A percentile compares a stretch with the other conserved stretches of the same genome.
These are phyloP conservation scores for Amoebophrya sp. DNA, from an alignment of 169 alveolate species.

Conservation along the genomic window DNA sequence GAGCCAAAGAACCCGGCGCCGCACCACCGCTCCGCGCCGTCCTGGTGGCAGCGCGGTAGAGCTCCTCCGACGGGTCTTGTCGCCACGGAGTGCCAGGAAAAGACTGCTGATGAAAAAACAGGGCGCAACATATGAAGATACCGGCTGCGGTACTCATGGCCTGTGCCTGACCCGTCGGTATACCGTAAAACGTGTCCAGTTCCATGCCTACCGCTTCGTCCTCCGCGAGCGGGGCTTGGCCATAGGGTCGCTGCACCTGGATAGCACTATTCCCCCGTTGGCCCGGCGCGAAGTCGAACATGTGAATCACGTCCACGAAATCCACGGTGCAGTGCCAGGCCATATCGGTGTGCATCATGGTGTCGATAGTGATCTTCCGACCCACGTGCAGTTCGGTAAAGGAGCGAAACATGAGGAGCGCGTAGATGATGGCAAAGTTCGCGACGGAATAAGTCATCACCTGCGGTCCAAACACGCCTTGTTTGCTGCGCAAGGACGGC, in stretches of 20 bases:
- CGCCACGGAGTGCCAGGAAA: neutral
- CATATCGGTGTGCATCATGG: slow-evolving; percentile 5
- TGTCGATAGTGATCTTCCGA: neutral
- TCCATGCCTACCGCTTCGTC: too few relatives aligned
- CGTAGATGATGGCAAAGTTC: neutral
- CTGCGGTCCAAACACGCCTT: neutral
- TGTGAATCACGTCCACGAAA: neutral
- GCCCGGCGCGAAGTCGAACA: neutral
- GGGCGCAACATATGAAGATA: neutral
- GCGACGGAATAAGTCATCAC: neutral
- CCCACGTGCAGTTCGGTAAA: neutral
- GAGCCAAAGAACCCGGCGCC: too few relatives aligned
- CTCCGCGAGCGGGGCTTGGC: too few relatives aligned
- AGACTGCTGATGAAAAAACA: neutral
- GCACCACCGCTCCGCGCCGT: neutral
- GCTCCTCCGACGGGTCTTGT: neutral
- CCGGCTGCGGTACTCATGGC: neutral
- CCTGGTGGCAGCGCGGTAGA: neutral
- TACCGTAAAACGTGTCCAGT: neutral
- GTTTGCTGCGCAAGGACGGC: neutral
- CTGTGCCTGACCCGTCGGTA: neutral
- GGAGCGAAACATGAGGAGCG: neutral
- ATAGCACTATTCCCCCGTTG: too few relatives aligned
- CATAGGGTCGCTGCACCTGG: too few relatives aligned
- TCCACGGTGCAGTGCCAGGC: neutral